A percentile compares a stretch with the other conserved stretches of the same genome.
Evolutionary conservation across 768 basidiomycete species (phyloP).

Genomic region (Psilocybe cubensis): DNA sequence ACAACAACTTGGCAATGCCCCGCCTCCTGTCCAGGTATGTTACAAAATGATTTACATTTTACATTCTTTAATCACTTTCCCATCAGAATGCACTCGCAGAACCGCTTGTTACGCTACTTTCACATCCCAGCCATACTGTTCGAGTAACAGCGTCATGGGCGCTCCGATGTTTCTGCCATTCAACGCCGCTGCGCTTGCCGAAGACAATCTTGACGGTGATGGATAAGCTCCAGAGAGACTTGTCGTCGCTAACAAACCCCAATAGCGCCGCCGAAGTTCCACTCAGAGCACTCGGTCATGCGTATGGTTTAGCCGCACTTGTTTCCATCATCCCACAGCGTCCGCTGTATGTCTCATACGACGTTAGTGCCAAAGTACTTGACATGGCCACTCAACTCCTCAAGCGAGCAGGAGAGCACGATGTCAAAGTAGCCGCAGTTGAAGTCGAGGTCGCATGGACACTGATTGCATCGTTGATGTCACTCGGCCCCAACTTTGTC

Average conservation of each 20-base stretch:
- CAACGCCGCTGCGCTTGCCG: conserved; percentile 84
- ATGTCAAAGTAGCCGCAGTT: conserved; percentile 76
- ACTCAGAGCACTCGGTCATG: conserved; percentile 79
- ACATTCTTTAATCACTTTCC: neutral
- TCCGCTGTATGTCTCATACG: conserved; percentile 94
- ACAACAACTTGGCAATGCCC: conserved; percentile 90
- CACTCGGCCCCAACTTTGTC: conserved; percentile 92
- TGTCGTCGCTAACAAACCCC: conserved; percentile 73
- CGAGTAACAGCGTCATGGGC: conserved; percentile 88
- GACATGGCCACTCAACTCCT: conserved; percentile 90
- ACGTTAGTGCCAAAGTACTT: conserved; percentile 87
- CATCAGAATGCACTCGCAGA: conserved; percentile 82
- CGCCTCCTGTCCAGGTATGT: conserved; percentile 79
- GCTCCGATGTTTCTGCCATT: conserved; percentile 87
- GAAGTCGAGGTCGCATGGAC: conserved; percentile 97
- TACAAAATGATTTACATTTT: neutral
- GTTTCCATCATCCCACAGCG: conserved; percentile 85
- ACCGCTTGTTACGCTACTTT: conserved; percentile 81
- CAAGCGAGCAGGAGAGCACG: conserved; percentile 90
- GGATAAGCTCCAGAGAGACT: conserved; percentile 84
- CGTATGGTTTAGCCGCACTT: conserved; percentile 87
- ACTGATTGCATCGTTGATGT: conserved; percentile 86
- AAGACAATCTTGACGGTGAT: conserved; percentile 77
- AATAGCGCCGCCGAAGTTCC: conserved; percentile 72
- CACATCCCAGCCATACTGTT: conserved; percentile 88